phyloP scores from a whole-genome alignment of 169 alveolate genomes.

The Neospora caninum region DNA sequence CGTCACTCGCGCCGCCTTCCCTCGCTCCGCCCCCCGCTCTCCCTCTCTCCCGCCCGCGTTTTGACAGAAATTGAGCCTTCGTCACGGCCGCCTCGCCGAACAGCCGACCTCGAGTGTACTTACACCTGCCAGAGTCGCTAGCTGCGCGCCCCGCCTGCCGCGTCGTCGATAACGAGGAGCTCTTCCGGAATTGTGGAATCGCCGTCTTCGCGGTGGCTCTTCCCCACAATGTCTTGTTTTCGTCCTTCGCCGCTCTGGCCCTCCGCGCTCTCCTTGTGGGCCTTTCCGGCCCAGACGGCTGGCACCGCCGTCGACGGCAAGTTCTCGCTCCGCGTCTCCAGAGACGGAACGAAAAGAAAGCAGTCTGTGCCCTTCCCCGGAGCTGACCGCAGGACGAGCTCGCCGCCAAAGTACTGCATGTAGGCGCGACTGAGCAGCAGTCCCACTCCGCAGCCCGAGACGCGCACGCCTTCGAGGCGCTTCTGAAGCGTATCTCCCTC shows the following conservation, averaged over 20 bases:
- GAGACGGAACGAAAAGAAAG: not conserved
- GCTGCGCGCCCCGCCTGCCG: no score
- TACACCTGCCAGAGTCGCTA: no score
- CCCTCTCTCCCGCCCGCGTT: no score
- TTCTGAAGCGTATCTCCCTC: not conserved
- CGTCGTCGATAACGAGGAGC: not conserved
- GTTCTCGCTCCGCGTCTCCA: slow-evolving; percentile 8
- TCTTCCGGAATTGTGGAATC: not conserved
- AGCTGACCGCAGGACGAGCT: not conserved
- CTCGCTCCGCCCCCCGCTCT: no score
- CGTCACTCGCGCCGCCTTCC: no score
- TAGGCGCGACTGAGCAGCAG: slow-evolving; percentile 6
- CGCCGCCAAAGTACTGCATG: slow-evolving; percentile 27
- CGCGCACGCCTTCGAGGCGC: slow-evolving; percentile 19
- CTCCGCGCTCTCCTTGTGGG: not conserved
- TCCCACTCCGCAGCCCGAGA: slow-evolving; percentile 22
- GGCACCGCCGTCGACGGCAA: not conserved
- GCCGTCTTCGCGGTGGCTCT: not conserved
- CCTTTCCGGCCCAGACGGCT: not conserved
- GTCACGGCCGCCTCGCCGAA: no score
- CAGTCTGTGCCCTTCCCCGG: slow-evolving; percentile 28
- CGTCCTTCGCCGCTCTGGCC: not conserved
- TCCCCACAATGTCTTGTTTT: not conserved
- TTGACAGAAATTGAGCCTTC: no score
- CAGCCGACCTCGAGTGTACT: no score